A percentile compares a stretch with the other conserved stretches of the same genome.
Evolutionary conservation across 345 rosid species (phyloP).

Genomic region (Syzygium grande): DNA sequence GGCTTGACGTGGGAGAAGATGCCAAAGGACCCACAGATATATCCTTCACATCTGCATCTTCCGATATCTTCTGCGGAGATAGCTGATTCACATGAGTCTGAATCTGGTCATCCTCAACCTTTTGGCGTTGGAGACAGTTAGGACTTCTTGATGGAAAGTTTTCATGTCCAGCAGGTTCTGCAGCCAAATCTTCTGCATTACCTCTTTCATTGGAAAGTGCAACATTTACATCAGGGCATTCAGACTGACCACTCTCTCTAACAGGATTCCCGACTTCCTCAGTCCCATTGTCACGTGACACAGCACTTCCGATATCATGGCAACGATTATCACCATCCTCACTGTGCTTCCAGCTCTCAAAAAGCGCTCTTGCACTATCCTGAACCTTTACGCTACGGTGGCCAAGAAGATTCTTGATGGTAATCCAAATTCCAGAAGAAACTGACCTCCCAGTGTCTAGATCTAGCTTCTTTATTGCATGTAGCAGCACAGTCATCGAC

Average conservation of each 20-base stretch:
- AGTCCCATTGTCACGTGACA: constrained; percentile 16
- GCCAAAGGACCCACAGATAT: constrained; percentile 20
- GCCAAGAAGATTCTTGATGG: constrained; percentile 59
- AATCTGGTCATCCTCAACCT: constrained; percentile 22
- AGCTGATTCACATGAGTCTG: constrained; percentile 19
- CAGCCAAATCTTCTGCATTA: constrained; percentile 24
- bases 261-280: constrained; percentile 10
- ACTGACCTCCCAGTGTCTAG: constrained; percentile 49
- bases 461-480: constrained; percentile 66
- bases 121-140: constrained; percentile 23
- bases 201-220: constrained; percentile 22
- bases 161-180: constrained; percentile 21
- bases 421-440: constrained; percentile 69
- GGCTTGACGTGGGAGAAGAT: constrained; percentile 23
- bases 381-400: constrained; percentile 54
- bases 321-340: constrained; percentile 14
- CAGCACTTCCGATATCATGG: constrained; percentile 19
- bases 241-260: constrained; percentile 20
- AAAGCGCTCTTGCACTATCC: constrained; percentile 59
- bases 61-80: constrained; percentile 7
- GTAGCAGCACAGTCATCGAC: constrained; percentile 57
- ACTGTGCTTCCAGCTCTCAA: constrained; percentile 49
- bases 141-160: constrained; percentile 22
- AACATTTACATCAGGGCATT: constrained; percentile 23
- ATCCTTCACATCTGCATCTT: constrained; percentile 18